A percentile compares a stretch with the other conserved stretches of the same genome.
Conservation (phyloP, 805 yeast species). For the Teunomyces tritomae region DNA sequence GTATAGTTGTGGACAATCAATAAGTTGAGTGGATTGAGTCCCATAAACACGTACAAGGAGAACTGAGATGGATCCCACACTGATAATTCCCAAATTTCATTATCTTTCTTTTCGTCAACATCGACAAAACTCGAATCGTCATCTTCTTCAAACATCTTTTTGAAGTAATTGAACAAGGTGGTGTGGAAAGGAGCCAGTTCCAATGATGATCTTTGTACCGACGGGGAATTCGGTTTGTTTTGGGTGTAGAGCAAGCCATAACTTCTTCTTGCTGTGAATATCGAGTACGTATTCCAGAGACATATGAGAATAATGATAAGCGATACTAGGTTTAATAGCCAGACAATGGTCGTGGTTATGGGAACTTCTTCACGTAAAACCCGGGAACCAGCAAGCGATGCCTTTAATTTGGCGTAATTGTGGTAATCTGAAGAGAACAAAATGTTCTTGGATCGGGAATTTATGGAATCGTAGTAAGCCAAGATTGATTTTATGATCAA, state of each 20-base stretch:
- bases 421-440: conserved; percentile 35
- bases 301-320: conserved; percentile 5
- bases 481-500: conserved; percentile 20
- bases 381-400: conserved; percentile 5
- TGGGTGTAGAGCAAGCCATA: conserved; percentile 33
- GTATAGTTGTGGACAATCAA: conserved; percentile 34
- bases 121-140: conserved; percentile 14
- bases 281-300: conserved; percentile 10
- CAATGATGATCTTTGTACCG: conserved; percentile 14
- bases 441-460: conserved; percentile 26
- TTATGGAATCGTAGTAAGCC: conserved; percentile 24
- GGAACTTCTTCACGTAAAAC: conserved; percentile 5
- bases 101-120: conserved; percentile 19
- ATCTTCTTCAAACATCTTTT: conserved; percentile 6
- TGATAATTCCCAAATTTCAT: conserved; percentile 50
- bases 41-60: conserved; percentile 46
- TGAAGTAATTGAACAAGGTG: conserved; percentile 4
- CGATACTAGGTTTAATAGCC: conserved; percentile 15
- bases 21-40: conserved; percentile 59
- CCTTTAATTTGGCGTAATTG: conserved; percentile 30
- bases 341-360: conserved; percentile 13
- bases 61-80: conserved; percentile 71
- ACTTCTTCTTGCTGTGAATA: conserved; percentile 18
- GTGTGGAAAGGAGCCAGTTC: conserved; percentile 6
- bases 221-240: conserved; percentile 24